Percentiles rank a stretch among this genome's conserved stretches.
phyloP scores from a whole-genome alignment of 208 protist species.

The Tritrichomonas foetus region DNA sequence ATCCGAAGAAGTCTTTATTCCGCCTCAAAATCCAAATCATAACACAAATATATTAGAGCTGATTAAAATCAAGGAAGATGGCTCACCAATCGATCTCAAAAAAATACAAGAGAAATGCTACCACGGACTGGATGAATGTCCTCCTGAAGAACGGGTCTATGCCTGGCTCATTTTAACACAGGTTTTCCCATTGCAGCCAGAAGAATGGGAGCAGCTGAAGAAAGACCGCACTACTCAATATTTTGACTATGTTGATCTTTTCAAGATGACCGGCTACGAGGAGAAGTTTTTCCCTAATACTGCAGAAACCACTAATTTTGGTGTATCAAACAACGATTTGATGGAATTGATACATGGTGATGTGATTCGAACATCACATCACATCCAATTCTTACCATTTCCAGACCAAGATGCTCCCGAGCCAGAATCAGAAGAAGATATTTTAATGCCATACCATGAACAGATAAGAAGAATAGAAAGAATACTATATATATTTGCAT shows the following conservation, averaged over 20 bases:
- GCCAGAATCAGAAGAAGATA: neutral
- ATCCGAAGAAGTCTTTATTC: no score
- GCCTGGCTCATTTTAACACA: neutral
- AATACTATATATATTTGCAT: neutral
- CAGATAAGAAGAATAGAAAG: neutral
- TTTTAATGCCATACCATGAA: neutral
- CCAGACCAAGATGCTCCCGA: neutral
- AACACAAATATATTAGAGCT: no score
- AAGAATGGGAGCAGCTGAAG: neutral
- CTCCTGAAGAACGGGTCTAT: neutral
- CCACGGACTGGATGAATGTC: neutral
- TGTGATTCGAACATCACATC: neutral
- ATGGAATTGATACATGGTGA: neutral
- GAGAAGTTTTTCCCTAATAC: neutral
- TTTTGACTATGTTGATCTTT: neutral
- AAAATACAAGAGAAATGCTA: no score
- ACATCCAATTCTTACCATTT: neutral
- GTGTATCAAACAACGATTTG: neutral
- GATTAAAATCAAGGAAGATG: no score
- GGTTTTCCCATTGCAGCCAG: neutral
- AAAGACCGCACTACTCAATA: neutral
- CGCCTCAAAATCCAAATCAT: no score
- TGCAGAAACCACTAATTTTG: neutral
- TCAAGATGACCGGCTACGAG: neutral
- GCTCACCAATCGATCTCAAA: no score